A percentile compares a stretch with the other conserved stretches of the same genome.
Evolutionary conservation across 1,284 basidiomycete species (phyloP).

Genomic region (Ceratobasidium sp.): DNA sequence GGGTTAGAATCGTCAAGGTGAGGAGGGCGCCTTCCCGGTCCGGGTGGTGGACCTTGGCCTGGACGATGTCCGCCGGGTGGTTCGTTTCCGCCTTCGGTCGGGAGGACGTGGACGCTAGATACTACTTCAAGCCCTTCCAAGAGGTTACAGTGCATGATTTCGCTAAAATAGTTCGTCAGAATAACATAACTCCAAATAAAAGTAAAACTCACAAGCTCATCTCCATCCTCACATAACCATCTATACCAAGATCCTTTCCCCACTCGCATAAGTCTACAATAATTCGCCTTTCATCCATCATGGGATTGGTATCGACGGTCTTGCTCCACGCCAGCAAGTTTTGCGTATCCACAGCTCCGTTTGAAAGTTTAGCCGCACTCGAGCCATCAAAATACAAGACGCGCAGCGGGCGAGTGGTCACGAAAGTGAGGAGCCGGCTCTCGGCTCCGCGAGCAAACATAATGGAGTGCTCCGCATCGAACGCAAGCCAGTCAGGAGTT

Average conservation of each 20-base stretch:
- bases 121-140: conserved; percentile 59
- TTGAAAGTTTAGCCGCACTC: conserved; percentile 57
- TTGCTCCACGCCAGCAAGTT: conserved; percentile 61
- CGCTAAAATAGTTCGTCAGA: conserved; percentile 57
- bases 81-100: conserved; percentile 5
- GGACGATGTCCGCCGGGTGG: neutral
- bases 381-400: conserved; percentile 64
- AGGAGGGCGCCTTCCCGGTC: conserved; percentile 2
- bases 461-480: conserved; percentile 63
- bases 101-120: conserved; percentile 53
- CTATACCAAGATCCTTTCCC: conserved; percentile 58
- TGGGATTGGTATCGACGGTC: conserved; percentile 45
- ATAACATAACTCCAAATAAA: neutral
- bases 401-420: conserved; percentile 58
- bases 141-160: conserved; percentile 68
- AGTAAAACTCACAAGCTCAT: conserved; percentile 62
- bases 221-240: conserved; percentile 64
- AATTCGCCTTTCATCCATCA: conserved; percentile 54
- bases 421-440: conserved; percentile 56
- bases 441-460: conserved; percentile 52
- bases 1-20: neutral
- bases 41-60: neutral
- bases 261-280: conserved; percentile 58
- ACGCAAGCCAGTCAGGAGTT: conserved; percentile 61
- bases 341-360: conserved; percentile 62